These are phyloP conservation scores for Benincasa hispida DNA, from an alignment of 306 rosid species.

Conservation along the genomic window DNA sequence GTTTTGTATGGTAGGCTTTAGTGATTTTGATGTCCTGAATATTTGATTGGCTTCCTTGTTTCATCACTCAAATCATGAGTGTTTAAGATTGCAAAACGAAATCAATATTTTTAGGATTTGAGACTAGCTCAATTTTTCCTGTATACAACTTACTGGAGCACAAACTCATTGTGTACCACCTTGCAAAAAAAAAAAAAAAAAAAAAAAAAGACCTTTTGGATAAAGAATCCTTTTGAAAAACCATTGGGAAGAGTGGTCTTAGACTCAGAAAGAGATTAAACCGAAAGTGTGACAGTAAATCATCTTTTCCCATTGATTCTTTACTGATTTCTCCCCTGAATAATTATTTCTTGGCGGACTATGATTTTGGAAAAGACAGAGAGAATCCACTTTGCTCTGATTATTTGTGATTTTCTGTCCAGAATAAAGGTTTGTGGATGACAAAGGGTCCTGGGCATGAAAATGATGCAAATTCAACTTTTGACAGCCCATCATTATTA, in stretches of 20 bases:
- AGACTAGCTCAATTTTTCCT: background rate
- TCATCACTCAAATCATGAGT: background rate
- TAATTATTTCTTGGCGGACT: background rate
- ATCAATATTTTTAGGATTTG: background rate
- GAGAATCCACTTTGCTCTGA: background rate
- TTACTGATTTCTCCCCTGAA: background rate
- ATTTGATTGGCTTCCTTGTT: background rate
- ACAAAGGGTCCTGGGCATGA: constrained; percentile 39
- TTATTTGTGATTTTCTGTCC: constrained; percentile 21
- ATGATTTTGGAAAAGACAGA: background rate
- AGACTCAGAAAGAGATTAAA: background rate
- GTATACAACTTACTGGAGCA: background rate
- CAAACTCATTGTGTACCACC: background rate
- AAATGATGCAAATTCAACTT: constrained; percentile 32
- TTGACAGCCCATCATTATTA: constrained; percentile 39
- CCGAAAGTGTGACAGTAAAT: background rate
- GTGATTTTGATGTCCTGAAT: background rate
- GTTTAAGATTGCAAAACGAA: background rate
- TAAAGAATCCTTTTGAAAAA: background rate
- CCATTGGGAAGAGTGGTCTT: background rate
- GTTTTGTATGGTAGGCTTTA: background rate
- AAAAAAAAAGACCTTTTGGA: background rate
- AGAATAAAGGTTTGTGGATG: constrained; percentile 66
- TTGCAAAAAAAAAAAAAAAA: too few species aligned
- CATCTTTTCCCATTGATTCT: background rate